phyloP scores from a whole-genome alignment of 202 grass and related monocot species.

The Brachypodium distachyon region DNA sequence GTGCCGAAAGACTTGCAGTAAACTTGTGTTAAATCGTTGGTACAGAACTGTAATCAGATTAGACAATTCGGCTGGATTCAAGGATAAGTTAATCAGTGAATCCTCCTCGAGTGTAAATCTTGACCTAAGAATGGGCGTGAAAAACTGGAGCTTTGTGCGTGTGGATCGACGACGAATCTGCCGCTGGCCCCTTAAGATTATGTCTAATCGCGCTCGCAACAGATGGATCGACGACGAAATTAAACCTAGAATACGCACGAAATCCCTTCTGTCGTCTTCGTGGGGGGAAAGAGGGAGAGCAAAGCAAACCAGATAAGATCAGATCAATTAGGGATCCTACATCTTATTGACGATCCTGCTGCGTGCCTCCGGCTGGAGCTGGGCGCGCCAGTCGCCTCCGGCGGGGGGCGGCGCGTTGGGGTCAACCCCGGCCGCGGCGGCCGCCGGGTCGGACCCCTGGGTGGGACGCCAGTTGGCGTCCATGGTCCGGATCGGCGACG shows the following conservation, averaged over 20 bases:
- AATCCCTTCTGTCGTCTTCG: background rate
- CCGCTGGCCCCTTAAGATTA: background rate
- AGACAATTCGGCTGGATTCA: background rate
- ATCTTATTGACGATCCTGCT: conserved; percentile 71
- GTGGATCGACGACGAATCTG: background rate
- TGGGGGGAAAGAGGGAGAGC: background rate
- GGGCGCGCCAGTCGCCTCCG: conserved; percentile 52
- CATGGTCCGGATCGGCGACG: conserved; percentile 14
- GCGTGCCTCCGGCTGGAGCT: conserved; percentile 54
- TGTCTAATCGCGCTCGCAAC: background rate
- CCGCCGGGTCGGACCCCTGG: conserved; percentile 43
- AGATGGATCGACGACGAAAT: background rate
- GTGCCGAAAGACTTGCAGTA: background rate
- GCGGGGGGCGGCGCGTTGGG: background rate
- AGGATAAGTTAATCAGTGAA: background rate
- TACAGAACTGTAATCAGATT: background rate
- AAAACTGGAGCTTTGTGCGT: background rate
- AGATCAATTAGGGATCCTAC: conserved; percentile 16
- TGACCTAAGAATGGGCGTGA: background rate
- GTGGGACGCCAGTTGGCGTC: conserved; percentile 46
- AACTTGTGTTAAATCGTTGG: background rate
- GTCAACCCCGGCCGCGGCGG: conserved; percentile 5
- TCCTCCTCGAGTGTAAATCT: background rate
- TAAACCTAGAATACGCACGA: background rate
- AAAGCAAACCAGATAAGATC: background rate